Evolutionary conservation across 2,329 filamentous ascomycete species (phyloP).

Genomic region (Fusarium mexicanum): DNA sequence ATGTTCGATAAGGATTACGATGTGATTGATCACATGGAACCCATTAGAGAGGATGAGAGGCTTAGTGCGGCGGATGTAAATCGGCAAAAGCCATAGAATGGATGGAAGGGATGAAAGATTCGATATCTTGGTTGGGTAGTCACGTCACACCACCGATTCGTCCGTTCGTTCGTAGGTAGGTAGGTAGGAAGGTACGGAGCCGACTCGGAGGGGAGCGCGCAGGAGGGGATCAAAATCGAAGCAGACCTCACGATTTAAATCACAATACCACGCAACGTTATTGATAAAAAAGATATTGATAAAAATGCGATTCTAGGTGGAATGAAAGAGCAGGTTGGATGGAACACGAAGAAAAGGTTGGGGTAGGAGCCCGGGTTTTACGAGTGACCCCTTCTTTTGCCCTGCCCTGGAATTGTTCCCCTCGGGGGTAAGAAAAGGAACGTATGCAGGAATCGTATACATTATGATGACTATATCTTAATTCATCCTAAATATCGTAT

Average conservation of each 20-base stretch:
- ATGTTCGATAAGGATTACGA: constrained; percentile 50
- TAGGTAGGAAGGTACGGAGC: constrained; percentile 27
- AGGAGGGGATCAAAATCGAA: not conserved
- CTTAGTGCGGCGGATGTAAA: constrained; percentile 17
- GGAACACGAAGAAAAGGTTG: constrained; percentile 28
- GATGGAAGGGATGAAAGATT: constrained; percentile 3
- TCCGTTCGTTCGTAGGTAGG: not conserved
- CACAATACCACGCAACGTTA: not conserved
- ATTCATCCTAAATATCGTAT: not conserved
- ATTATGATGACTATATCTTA: not conserved
- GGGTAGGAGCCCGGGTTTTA: constrained; percentile 27
- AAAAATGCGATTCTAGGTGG: not conserved
- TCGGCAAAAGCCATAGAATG: constrained; percentile 28
- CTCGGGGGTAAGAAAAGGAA: not conserved
- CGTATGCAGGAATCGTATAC: not conserved
- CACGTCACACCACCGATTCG: constrained; percentile 38
- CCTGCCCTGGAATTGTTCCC: constrained; percentile 23
- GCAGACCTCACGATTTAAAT: not conserved
- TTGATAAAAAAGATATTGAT: not conserved
- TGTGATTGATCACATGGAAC: constrained; percentile 42
- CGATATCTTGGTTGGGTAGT: constrained; percentile 28
- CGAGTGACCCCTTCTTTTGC: constrained; percentile 23
- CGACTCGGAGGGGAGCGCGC: constrained; percentile 13
- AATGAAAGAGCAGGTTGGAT: constrained; percentile 6
- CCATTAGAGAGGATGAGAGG: constrained; percentile 9